Conservation (phyloP, 73 alveolate species). For the Tetrahymena thermophila region DNA sequence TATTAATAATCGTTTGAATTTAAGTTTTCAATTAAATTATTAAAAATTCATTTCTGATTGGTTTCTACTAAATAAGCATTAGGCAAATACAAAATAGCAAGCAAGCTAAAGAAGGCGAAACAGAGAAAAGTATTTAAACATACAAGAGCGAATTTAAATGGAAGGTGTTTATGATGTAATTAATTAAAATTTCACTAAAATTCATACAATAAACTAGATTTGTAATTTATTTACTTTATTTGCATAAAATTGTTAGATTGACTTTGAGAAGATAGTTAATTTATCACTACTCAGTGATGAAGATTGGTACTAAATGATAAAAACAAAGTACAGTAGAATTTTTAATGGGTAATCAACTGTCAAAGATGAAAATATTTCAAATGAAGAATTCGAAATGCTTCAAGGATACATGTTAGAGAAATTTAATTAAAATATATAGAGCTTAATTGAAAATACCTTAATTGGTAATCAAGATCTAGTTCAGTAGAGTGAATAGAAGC, state of each 20-base stretch:
- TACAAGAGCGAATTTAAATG: neutral
- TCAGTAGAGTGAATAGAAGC: neutral
- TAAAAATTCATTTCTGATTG: neutral
- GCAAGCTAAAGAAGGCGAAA: neutral
- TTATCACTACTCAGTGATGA: neutral
- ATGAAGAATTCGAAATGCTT: neutral
- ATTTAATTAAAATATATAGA: neutral
- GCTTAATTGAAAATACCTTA: neutral
- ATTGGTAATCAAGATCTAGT: neutral
- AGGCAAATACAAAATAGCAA: neutral
- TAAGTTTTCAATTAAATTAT: neutral
- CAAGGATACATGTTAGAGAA: neutral
- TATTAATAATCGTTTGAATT: neutral
- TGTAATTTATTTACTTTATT: neutral
- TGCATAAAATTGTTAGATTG: neutral
- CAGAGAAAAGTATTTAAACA: too few relatives aligned
- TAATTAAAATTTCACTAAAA: neutral
- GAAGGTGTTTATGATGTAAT: neutral
- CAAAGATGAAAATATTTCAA: neutral
- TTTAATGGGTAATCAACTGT: neutral
- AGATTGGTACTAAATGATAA: neutral
- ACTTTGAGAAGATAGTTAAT: neutral
- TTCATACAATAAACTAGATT: neutral
- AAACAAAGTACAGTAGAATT: neutral
- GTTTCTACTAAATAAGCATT: neutral